Evolutionary conservation across 169 alveolate species (phyloP).

Genomic region (Plasmodium vinckei): DNA sequence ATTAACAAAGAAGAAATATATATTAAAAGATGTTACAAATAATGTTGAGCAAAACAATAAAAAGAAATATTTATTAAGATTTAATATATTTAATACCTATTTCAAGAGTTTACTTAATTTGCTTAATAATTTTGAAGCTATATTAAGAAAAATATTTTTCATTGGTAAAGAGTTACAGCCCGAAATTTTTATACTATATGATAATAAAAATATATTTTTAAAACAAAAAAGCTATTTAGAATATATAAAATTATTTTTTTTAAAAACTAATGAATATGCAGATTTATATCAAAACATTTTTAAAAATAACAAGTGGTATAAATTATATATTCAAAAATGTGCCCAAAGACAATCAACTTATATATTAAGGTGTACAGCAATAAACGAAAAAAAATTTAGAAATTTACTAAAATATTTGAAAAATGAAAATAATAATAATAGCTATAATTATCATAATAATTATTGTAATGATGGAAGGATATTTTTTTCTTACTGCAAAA

Average conservation of each 20-base stretch:
- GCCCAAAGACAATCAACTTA: slow-evolving; percentile 26
- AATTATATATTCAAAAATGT: slow-evolving; percentile 46
- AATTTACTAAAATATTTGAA: slow-evolving; percentile 5
- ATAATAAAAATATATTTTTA: slow-evolving; percentile 28
- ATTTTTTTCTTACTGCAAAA: slow-evolving; percentile 7
- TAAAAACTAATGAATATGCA: slow-evolving; percentile 28
- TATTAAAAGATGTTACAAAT: background rate
- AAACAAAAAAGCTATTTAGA: slow-evolving; percentile 37
- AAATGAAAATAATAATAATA: slow-evolving; percentile 10
- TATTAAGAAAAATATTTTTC: slow-evolving; percentile 15
- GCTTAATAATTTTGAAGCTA: slow-evolving; percentile 12
- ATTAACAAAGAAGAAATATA: slow-evolving; percentile 11
- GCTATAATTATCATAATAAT: background rate
- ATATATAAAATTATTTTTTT: slow-evolving; percentile 26
- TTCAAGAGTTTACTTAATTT: slow-evolving; percentile 28
- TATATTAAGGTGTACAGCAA: slow-evolving; percentile 38
- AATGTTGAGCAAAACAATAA: background rate
- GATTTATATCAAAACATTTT: slow-evolving; percentile 32
- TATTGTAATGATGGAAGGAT: background rate
- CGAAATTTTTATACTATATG: slow-evolving; percentile 26
- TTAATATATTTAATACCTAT: slow-evolving; percentile 22
- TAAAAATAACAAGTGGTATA: slow-evolving; percentile 52
- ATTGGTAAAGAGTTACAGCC: slow-evolving; percentile 4
- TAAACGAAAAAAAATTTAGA: slow-evolving; percentile 30
- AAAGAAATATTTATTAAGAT: too few relatives aligned